Evolutionary conservation across 176 grass and related monocot species (phyloP).

Genomic region (Poa pratensis): DNA sequence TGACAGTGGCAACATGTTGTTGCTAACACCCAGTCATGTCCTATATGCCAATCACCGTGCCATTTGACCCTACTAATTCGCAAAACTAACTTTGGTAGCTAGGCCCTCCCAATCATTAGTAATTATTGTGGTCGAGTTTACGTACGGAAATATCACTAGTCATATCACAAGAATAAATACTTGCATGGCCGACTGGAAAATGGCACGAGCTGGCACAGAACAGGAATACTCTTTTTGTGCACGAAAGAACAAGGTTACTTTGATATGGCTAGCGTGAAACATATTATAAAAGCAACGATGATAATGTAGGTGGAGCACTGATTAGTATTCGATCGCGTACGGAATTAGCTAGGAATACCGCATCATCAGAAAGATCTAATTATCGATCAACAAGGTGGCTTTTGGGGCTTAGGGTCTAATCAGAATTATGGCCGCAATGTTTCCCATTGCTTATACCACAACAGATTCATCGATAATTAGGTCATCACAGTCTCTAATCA

Average conservation of each 20-base stretch:
- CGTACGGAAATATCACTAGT: background rate
- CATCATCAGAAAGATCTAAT: background rate
- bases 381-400: no score
- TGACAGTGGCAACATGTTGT: background rate
- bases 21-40: no score
- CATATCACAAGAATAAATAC: background rate
- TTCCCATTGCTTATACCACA: no score
- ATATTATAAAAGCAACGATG: conserved; percentile 7
- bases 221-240: no score
- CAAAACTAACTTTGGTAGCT: background rate
- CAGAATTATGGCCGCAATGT: no score
- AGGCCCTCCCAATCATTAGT: background rate
- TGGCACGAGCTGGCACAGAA: background rate
- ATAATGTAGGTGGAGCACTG: background rate
- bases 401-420: no score
- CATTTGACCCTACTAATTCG: background rate
- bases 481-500: no score
- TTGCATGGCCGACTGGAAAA: background rate
- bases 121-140: background rate
- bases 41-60: background rate
- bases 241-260: background rate
- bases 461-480: no score
- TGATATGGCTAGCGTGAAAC: background rate
- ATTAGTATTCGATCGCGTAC: conserved; percentile 4
- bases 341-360: background rate